Percentiles rank a stretch among this genome's conserved stretches.
Conservation (phyloP, 768 basidiomycete species). For the Lactarius hengduanensis region DNA sequence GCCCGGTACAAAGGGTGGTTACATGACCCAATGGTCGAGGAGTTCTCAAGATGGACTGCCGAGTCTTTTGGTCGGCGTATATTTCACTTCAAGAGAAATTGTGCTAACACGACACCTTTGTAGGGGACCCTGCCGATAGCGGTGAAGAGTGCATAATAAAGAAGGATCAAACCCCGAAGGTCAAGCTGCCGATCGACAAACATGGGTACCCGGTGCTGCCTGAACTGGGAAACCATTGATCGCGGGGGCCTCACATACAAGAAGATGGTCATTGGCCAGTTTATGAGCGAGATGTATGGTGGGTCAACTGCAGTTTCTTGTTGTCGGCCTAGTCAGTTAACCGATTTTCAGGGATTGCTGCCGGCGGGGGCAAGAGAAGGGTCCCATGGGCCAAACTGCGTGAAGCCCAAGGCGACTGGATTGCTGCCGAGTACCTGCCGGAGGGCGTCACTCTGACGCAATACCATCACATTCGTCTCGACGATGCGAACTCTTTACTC, state of each 20-base stretch:
- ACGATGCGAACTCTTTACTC: neutral
- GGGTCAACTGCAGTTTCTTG: neutral
- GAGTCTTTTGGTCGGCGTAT: neutral
- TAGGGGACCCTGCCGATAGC: neutral
- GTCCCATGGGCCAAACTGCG: neutral
- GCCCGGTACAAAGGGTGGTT: neutral
- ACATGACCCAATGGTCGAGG: neutral
- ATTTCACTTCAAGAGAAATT: neutral
- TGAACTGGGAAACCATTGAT: too few relatives aligned
- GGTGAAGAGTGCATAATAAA: neutral
- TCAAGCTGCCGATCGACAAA: neutral
- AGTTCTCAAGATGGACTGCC: neutral
- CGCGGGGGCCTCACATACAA: too few relatives aligned
- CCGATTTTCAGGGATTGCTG: too few relatives aligned
- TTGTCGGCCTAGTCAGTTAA: neutral
- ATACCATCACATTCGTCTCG: neutral
- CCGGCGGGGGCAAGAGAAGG: neutral
- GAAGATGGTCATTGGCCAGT: too few relatives aligned
- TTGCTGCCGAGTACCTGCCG: neutral
- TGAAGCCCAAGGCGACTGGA: neutral
- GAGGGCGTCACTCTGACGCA: neutral
- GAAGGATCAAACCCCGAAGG: too few relatives aligned
- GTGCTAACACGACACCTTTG: neutral
- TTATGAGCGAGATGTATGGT: neutral
- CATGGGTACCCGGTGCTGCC: too few relatives aligned